Percentiles rank a stretch among this genome's conserved stretches.
Evolutionary conservation across 768 basidiomycete genomes (phyloP).

Genomic region (Agrocybe pediades): DNA sequence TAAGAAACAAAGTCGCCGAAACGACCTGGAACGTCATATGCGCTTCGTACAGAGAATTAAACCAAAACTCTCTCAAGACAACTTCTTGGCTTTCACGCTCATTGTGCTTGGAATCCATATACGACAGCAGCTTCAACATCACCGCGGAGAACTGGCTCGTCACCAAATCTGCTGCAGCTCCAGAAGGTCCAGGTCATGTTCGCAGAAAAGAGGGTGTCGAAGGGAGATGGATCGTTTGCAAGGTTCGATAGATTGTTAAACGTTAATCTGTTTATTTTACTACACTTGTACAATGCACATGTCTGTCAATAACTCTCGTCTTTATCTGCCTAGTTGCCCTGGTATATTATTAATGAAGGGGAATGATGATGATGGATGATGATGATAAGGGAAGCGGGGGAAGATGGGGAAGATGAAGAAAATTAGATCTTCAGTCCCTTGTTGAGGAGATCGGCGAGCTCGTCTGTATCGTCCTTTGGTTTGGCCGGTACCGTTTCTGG

Average conservation of each 20-base stretch:
- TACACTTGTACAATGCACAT: background rate
- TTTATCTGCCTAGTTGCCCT: slow-evolving; percentile 1
- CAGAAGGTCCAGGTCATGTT: no score
- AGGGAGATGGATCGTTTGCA: slow-evolving; percentile 65
- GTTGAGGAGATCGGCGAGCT: slow-evolving; percentile 65
- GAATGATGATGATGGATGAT: background rate
- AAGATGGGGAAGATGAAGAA: background rate
- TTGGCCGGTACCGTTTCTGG: slow-evolving; percentile 22
- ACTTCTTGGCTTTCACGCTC: slow-evolving; percentile 49
- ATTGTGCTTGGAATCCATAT: slow-evolving; percentile 44
- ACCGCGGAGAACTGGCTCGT: slow-evolving; percentile 58
- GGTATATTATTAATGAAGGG: slow-evolving; percentile 9
- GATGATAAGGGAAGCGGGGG: background rate
- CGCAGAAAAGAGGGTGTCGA: slow-evolving; percentile 57
- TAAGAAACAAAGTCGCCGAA: slow-evolving; percentile 52
- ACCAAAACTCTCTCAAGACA: slow-evolving; percentile 36
- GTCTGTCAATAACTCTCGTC: background rate
- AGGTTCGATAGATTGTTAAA: slow-evolving; percentile 33
- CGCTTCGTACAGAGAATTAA: slow-evolving; percentile 64
- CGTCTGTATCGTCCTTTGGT: slow-evolving; percentile 43
- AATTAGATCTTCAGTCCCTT: slow-evolving; percentile 33
- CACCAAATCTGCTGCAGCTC: slow-evolving; percentile 31
- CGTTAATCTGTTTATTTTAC: background rate
- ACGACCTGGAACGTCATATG: slow-evolving; percentile 64
- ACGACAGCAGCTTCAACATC: slow-evolving; percentile 25